Conservation (phyloP, 805 yeast species). For the Lipomyces chichibuensis region DNA sequence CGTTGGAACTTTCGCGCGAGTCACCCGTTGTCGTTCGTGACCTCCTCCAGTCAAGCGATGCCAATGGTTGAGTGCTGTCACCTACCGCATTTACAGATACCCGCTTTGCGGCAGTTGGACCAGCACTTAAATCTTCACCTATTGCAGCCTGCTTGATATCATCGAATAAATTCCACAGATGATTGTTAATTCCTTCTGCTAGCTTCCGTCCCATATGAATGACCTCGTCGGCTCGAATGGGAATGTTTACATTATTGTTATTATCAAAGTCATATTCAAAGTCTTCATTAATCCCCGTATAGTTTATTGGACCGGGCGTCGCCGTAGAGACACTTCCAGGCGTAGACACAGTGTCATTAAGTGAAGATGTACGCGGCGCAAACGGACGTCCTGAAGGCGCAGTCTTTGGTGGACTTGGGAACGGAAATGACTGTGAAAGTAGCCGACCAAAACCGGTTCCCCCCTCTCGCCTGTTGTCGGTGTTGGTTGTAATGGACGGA, state of each 20-base stretch:
- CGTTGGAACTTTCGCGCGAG: conserved; percentile 25
- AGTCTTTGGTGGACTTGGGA: conserved; percentile 34
- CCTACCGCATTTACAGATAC: not conserved
- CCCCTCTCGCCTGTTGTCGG: conserved; percentile 1
- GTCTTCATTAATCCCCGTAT: conserved; percentile 20
- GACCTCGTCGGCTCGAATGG: conserved; percentile 36
- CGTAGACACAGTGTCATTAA: conserved; percentile 3
- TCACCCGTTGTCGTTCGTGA: conserved; percentile 21
- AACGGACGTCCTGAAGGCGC: conserved; percentile 33
- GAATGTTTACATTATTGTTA: conserved; percentile 10
- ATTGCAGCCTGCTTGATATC: conserved; percentile 38
- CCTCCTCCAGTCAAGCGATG: conserved; percentile 18
- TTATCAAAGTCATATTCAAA: conserved; percentile 32
- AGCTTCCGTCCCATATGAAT: conserved; percentile 36
- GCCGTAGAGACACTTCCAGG: not conserved
- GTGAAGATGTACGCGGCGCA: conserved; percentile 34
- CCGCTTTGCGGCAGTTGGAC: not conserved
- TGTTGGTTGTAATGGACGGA: not conserved
- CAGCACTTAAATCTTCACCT: conserved; percentile 33
- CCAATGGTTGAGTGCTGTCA: not conserved
- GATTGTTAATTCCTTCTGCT: conserved; percentile 37
- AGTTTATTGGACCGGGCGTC: not conserved
- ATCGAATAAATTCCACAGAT: conserved; percentile 37
- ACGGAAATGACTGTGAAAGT: conserved; percentile 28
- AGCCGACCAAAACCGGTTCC: conserved; percentile 16